Percentiles rank a stretch among this genome's conserved stretches.
phyloP scores from a whole-genome alignment of 306 rosid genomes.

The Echinosophora koreensis region DNA sequence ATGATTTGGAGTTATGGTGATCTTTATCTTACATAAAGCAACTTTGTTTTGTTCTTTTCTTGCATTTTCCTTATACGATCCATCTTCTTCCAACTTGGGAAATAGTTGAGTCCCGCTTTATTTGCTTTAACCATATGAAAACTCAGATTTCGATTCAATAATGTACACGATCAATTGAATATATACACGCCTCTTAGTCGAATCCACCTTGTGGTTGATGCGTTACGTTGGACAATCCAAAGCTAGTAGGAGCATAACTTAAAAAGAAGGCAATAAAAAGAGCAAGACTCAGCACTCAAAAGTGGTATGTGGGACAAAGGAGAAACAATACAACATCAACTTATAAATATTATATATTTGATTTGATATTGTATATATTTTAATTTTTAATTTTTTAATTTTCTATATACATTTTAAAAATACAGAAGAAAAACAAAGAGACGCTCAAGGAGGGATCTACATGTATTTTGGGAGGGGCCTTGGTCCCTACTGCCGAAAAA shows the following conservation, averaged over 20 bases:
- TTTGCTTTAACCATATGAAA: conserved; percentile 4
- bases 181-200: neutral
- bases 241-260: neutral
- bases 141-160: neutral
- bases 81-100: neutral
- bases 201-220: neutral
- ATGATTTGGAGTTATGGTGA: neutral
- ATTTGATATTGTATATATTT: too few relatives aligned
- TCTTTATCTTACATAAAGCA: conserved; percentile 27
- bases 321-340: too few relatives aligned
- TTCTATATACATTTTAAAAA: too few relatives aligned
- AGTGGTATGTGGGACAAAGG: too few relatives aligned
- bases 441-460: too few relatives aligned
- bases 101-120: neutral
- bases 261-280: neutral
- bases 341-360: too few relatives aligned
- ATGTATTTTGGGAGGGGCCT: too few relatives aligned
- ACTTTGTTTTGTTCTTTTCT: neutral
- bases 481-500: too few relatives aligned
- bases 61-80: neutral
- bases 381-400: too few relatives aligned
- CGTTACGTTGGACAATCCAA: neutral
- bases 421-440: too few relatives aligned
- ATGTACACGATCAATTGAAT: neutral
- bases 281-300: too few relatives aligned